Evolutionary conservation across 331 rosid species (phyloP).

Genomic region (Acacia pycnantha): DNA sequence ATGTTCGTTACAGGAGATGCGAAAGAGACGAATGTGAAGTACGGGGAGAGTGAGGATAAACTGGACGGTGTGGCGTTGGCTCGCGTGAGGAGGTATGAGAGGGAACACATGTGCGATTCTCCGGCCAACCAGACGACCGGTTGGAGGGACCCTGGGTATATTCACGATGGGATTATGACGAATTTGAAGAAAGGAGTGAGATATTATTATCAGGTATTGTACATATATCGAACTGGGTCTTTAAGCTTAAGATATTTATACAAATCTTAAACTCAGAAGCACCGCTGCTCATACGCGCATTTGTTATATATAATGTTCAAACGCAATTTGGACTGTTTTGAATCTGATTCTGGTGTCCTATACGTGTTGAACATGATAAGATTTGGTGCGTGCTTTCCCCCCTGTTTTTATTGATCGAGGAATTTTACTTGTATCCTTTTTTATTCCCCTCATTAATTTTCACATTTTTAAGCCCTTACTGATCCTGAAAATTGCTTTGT

Average conservation of each 20-base stretch:
- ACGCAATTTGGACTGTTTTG: neutral
- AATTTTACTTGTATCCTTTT: neutral
- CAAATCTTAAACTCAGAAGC: neutral
- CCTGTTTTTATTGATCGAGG: neutral
- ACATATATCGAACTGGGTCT: neutral
- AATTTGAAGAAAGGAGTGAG: conserved; percentile 57
- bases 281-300: neutral
- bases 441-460: neutral
- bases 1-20: conserved; percentile 62
- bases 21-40: conserved; percentile 47
- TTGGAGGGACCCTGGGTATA: conserved; percentile 93
- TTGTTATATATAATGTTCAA: neutral
- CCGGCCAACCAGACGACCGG: conserved; percentile 73
- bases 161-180: conserved; percentile 67
- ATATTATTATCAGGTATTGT: conserved; percentile 68
- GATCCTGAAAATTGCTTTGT: neutral
- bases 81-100: conserved; percentile 65
- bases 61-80: conserved; percentile 47
- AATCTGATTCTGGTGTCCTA: neutral
- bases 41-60: conserved; percentile 44
- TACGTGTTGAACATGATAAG: neutral
- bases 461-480: neutral
- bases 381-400: neutral
- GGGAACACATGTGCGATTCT: conserved; percentile 76
- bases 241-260: neutral